Conservation (phyloP, 345 rosid genomes). For the Aquilaria malaccensis region DNA sequence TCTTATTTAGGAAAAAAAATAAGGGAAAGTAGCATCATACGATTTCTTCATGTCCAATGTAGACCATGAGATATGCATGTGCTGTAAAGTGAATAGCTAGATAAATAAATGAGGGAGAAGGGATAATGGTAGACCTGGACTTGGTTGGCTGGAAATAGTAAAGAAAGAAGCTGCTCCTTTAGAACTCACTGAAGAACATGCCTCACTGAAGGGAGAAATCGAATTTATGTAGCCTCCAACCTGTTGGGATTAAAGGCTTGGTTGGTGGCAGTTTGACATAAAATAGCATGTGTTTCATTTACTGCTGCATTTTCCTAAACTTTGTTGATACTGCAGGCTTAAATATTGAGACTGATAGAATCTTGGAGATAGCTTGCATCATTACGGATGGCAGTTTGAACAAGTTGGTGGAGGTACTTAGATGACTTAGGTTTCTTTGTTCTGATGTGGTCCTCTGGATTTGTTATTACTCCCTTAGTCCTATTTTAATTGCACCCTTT, state of each 20-base stretch:
- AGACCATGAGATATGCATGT: too few species aligned
- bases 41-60: too few species aligned
- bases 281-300: background rate
- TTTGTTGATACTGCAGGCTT: slow-evolving; percentile 46
- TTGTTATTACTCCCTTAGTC: too few species aligned
- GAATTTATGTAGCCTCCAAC: background rate
- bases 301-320: slow-evolving; percentile 7
- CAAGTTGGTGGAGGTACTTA: slow-evolving; percentile 65
- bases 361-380: slow-evolving; percentile 92
- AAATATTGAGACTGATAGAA: slow-evolving; percentile 67
- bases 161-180: too few species aligned
- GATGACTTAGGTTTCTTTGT: background rate
- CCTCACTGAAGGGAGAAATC: background rate
- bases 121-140: too few species aligned
- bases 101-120: too few species aligned
- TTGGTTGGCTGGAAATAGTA: too few species aligned
- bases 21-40: too few species aligned
- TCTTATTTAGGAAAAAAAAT: too few species aligned
- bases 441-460: too few species aligned
- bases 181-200: background rate
- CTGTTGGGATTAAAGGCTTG: background rate
- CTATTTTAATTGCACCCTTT: too few species aligned
- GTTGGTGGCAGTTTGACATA: background rate
- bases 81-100: too few species aligned
- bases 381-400: slow-evolving; percentile 73